Evolutionary conservation across 2,329 filamentous ascomycete species (phyloP), one percentile per base, ranked within the genome.

Genomic region (Fusarium praegraminearum): DNA sequence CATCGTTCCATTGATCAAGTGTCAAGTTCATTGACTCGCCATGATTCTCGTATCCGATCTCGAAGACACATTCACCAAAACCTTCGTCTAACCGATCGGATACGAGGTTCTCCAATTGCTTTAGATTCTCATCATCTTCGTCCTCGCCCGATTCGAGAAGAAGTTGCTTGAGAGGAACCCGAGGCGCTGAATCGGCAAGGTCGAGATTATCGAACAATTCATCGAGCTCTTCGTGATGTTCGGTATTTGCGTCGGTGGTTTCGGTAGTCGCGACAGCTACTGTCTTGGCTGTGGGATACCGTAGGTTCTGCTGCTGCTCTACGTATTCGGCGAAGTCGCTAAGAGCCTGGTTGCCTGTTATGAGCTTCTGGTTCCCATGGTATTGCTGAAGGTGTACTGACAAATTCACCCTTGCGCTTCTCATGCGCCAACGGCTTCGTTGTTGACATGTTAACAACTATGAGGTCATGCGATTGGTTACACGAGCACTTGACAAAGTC

Each of bases 311-410:
- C 79, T 98, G 94, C 78, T 94, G 92, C 80, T 98, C 94, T 71
- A 98, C 96, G 76, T 98, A 98, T 76, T 99, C 96, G 79, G 94
- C 94, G 78, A 99, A 99, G 75, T 98, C 96, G 83, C 92, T 96
- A 58, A 99, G 86, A 15, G 95, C 94, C 86, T 87, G 51, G 1
- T 72, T 38, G 36, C 16, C 50, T 30, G 30, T 32, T 12, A 54
- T 75, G 22, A 76, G 67, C 20, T 32, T 50, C 16, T 28, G 6
- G 5, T 20, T 10, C 8, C 12, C 32, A 32, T 11, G 4, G 9
- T 16, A 16, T 13, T 15, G 33, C 18, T 35, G 18, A 36, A 16
- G 7, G 36, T 26, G 40, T 32, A 63, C 87, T 65, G 87, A 95
- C 93, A 65, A 92, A 89, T 83, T 98, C 94, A 73, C 94, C 94